Evolutionary conservation across 495 filamentous ascomycete species (phyloP).

Genomic region (Sabuloglossum arenarium): DNA sequence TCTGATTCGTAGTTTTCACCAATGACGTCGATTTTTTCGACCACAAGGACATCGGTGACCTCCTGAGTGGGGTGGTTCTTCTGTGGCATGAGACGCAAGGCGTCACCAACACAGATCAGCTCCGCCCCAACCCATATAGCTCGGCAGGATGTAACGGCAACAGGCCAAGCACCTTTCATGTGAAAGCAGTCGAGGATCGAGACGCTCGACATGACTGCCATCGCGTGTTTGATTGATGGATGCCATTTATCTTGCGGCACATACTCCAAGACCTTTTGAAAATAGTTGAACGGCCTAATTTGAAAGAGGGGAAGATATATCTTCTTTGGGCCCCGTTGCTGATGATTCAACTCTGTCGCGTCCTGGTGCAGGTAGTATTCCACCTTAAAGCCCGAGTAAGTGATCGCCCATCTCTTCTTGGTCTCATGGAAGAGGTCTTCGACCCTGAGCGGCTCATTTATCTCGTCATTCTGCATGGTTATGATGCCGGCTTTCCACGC

Average conservation of each 20-base stretch:
- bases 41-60: constrained; percentile 30
- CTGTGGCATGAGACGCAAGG: constrained; percentile 18
- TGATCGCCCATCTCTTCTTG: constrained; percentile 22
- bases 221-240: constrained; percentile 31
- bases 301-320: constrained; percentile 29
- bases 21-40: constrained; percentile 29
- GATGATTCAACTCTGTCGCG: too few species aligned
- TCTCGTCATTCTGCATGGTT: constrained; percentile 25
- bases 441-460: constrained; percentile 13
- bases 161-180: constrained; percentile 32
- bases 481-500: constrained; percentile 35
- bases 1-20: constrained; percentile 18
- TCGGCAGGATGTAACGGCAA: constrained; percentile 25
- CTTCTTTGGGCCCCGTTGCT: constrained; percentile 15
- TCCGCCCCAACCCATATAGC: constrained; percentile 38
- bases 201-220: constrained; percentile 30
- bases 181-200: constrained; percentile 28
- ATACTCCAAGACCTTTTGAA: constrained; percentile 23
- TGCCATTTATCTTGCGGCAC: constrained; percentile 23
- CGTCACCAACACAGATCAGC: constrained; percentile 28
- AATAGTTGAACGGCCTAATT: constrained; percentile 33
- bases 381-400: constrained; percentile 34
- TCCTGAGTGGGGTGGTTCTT: neutral
- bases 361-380: constrained; percentile 32
- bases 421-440: constrained; percentile 22